Conservation (phyloP, 148 eudicot genomes). For the Silene conica region DNA sequence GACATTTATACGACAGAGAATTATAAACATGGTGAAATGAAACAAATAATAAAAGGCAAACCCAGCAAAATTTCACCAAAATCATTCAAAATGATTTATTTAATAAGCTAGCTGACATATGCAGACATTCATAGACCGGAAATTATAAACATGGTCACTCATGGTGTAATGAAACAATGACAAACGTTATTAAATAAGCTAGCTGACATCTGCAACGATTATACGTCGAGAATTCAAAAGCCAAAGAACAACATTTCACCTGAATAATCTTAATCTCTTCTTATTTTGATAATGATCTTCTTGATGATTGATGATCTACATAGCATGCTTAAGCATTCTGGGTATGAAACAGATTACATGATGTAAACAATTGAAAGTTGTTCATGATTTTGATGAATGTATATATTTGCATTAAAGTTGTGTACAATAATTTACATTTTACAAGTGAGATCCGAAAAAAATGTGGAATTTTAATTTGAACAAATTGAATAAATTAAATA, state of each 20-base stretch:
- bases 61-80: too few species aligned
- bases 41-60: too few species aligned
- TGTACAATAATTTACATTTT: background rate
- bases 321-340: background rate
- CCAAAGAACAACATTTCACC: slow-evolving; percentile 5
- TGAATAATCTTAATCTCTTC: background rate
- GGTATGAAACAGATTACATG: background rate
- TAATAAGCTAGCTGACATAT: too few species aligned
- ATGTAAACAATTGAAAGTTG: background rate
- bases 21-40: too few species aligned
- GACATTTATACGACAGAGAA: too few species aligned
- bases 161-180: too few species aligned
- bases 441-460: slow-evolving; percentile 24
- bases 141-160: too few species aligned
- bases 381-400: background rate
- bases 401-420: slow-evolving; percentile 1
- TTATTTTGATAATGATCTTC: background rate
- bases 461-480: slow-evolving; percentile 8
- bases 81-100: too few species aligned
- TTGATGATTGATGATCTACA: slow-evolving; percentile 13
- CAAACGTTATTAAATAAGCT: too few species aligned
- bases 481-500: background rate
- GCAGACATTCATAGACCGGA: too few species aligned
- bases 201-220: too few species aligned
- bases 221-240: background rate